Evolutionary conservation across 2,329 filamentous ascomycete genomes (phyloP).

Genomic region (Colletotrichum filicis): DNA sequence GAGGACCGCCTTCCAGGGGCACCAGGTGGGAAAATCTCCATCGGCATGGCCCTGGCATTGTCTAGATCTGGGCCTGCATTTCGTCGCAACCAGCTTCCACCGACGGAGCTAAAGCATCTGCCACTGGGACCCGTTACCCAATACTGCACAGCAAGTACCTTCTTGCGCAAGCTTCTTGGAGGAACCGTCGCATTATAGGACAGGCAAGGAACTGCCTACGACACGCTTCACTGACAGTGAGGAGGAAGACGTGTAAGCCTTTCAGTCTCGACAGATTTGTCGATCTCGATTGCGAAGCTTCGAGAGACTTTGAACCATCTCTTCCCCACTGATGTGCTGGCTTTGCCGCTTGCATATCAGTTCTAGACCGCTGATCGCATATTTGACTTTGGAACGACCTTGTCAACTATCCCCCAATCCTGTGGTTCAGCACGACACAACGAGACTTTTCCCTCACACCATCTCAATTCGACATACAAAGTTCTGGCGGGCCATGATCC

Average conservation of each 20-base stretch:
- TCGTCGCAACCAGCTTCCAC: conserved; percentile 5
- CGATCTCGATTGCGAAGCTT: conserved; percentile 22
- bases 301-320: not conserved
- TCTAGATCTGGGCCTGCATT: not conserved
- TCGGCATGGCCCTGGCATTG: not conserved
- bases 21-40: not conserved
- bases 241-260: not conserved
- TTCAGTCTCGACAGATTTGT: not conserved
- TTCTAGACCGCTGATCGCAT: conserved; percentile 1
- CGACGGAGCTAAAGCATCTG: not conserved
- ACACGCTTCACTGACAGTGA: not conserved
- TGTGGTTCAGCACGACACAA: not conserved
- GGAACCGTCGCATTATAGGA: not conserved
- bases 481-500: not conserved
- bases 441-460: not conserved
- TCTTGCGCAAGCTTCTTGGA: not conserved
- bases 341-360: conserved; percentile 2
- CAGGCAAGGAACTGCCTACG: not conserved
- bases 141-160: not conserved
- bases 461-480: not conserved
- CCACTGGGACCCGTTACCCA: not conserved
- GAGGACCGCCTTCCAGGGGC: conserved; percentile 14
- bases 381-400: not conserved
- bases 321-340: conserved; percentile 28
- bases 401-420: not conserved